These are phyloP conservation scores for Pseudocercospora pini-densiflorae DNA, from an alignment of 2,329 filamentous ascomycete species.

Conservation along the genomic window DNA sequence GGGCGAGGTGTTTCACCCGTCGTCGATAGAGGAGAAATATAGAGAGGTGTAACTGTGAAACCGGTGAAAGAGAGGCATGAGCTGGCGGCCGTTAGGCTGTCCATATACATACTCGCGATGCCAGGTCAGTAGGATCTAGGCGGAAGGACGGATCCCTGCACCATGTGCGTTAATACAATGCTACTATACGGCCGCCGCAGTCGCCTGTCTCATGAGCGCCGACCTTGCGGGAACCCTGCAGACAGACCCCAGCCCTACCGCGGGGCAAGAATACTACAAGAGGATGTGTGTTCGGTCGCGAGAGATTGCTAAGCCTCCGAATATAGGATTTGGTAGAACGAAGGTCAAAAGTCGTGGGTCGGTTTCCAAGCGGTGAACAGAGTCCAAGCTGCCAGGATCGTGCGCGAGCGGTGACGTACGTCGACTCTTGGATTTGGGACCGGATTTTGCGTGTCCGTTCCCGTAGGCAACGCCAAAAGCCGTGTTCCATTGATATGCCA, in stretches of 20 bases:
- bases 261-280: slow-evolving; percentile 12
- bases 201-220: slow-evolving; percentile 9
- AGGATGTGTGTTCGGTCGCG: slow-evolving; percentile 11
- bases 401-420: slow-evolving; percentile 10
- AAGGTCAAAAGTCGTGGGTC: slow-evolving; percentile 7
- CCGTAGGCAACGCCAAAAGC: slow-evolving; percentile 8
- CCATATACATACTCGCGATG: slow-evolving; percentile 27
- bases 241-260: slow-evolving; percentile 4
- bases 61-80: slow-evolving; percentile 19
- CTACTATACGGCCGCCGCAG: slow-evolving; percentile 4
- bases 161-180: slow-evolving; percentile 11
- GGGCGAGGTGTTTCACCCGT: slow-evolving; percentile 2
- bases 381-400: not conserved
- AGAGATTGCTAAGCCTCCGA: slow-evolving; percentile 14
- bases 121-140: slow-evolving; percentile 28
- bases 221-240: slow-evolving; percentile 11
- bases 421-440: not conserved
- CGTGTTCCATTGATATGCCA: slow-evolving; percentile 3
- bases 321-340: slow-evolving; percentile 3
- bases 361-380: slow-evolving; percentile 1
- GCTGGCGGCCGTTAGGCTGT: slow-evolving; percentile 24
- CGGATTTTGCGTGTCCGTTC: slow-evolving; percentile 9
- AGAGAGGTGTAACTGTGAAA: slow-evolving; percentile 18
- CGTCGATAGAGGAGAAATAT: slow-evolving; percentile 3
- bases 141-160: slow-evolving; percentile 29